Conservation (phyloP, 129 eudicot species). For the Scalesia atractyloides region DNA sequence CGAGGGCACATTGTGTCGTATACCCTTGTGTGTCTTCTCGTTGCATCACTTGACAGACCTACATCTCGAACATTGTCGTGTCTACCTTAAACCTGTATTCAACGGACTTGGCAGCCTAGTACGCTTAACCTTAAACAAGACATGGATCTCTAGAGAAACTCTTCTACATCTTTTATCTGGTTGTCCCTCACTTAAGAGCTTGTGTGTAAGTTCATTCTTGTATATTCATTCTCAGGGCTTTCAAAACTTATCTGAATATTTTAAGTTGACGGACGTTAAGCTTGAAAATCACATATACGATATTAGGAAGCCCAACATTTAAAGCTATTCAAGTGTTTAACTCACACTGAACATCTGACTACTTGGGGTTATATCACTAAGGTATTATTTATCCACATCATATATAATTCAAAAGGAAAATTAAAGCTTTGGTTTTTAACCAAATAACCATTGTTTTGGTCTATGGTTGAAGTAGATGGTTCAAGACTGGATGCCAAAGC, state of each 20-base stretch:
- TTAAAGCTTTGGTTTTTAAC: background rate
- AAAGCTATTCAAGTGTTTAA: slow-evolving; percentile 8
- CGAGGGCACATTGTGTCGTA: background rate
- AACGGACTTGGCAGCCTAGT: slow-evolving; percentile 3
- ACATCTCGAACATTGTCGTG: background rate
- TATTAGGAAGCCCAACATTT: background rate
- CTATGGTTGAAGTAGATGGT: background rate
- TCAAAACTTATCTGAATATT: background rate
- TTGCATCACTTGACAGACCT: slow-evolving; percentile 1
- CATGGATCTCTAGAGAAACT: background rate
- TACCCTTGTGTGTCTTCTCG: slow-evolving; percentile 4
- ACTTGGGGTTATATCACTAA: background rate
- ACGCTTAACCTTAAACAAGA: background rate
- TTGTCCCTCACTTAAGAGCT: slow-evolving; percentile 10
- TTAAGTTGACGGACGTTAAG: background rate
- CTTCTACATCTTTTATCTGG: background rate
- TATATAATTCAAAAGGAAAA: background rate
- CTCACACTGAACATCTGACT: slow-evolving; percentile 3
- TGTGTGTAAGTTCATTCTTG: background rate
- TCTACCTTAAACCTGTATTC: background rate
- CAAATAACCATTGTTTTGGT: background rate
- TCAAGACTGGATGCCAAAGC: background rate
- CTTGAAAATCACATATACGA: no score
- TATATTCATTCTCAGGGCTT: background rate
- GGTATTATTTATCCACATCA: background rate